Conservation (phyloP, 768 basidiomycete species). For the Termitomyces sp. region DNA sequence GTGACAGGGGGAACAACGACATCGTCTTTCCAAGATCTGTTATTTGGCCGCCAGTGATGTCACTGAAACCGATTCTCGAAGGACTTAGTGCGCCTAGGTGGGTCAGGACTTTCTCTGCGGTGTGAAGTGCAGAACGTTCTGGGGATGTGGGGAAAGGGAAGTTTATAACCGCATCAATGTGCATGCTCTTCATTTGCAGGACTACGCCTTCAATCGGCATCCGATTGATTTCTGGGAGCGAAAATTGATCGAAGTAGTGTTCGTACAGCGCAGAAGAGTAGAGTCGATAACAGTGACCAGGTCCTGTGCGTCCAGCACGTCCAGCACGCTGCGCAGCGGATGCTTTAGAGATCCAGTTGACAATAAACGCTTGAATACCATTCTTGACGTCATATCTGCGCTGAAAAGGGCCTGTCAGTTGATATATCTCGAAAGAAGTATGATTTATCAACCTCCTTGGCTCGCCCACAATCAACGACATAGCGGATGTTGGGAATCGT, state of each 20-base stretch:
- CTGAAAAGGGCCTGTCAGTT: conserved; percentile 31
- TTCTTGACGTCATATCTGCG: conserved; percentile 77
- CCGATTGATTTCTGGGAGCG: conserved; percentile 88
- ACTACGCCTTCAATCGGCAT: conserved; percentile 97
- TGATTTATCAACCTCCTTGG: conserved; percentile 69
- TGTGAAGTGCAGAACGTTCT: conserved; percentile 66
- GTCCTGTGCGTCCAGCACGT: conserved; percentile 95
- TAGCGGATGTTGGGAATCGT: conserved; percentile 98
- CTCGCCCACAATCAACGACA: conserved; percentile 94
- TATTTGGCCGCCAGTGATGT: conserved; percentile 49
- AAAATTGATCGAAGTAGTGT: conserved; percentile 84
- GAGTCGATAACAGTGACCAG: conserved; percentile 96
- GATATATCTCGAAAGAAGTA: neutral
- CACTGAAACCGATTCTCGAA: conserved; percentile 19
- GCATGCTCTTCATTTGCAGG: conserved; percentile 99
- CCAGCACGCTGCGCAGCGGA: conserved; percentile 93
- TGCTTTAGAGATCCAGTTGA: conserved; percentile 94
- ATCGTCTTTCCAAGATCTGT: conserved; percentile 90
- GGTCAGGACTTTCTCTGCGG: conserved; percentile 77
- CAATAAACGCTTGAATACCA: conserved; percentile 88
- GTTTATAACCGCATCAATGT: conserved; percentile 93
- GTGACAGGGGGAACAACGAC: conserved; percentile 91
- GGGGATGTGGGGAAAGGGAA: conserved; percentile 99
- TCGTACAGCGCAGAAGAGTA: conserved; percentile 96
- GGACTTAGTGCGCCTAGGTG: conserved; percentile 78